Evolutionary conservation across 768 basidiomycete species (phyloP).

Genomic region (Rhodotorula toruloides): DNA sequence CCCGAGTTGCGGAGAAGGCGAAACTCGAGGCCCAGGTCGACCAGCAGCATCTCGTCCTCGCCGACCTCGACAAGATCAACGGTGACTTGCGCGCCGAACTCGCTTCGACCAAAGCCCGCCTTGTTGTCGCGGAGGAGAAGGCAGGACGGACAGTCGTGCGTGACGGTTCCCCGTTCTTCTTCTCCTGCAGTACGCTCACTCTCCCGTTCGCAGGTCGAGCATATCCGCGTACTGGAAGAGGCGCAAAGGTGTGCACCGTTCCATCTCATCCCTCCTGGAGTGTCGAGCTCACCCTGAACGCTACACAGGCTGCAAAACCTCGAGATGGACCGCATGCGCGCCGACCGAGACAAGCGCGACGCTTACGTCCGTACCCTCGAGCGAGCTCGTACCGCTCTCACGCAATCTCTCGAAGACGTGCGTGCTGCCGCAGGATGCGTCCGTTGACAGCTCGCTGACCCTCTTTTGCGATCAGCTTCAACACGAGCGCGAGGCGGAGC

Average conservation of each 20-base stretch:
- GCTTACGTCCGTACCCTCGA: constrained; percentile 34
- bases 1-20: constrained; percentile 32
- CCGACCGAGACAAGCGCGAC: constrained; percentile 30
- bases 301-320: constrained; percentile 26
- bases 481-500: constrained; percentile 33
- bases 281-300: background rate
- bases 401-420: constrained; percentile 33
- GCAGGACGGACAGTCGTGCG: constrained; percentile 50
- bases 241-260: constrained; percentile 34
- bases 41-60: constrained; percentile 44
- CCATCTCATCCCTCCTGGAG: no score
- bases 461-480: constrained; percentile 10
- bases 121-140: constrained; percentile 39
- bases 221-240: constrained; percentile 64
- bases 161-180: no score
- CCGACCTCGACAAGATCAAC: constrained; percentile 51
- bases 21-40: constrained; percentile 48
- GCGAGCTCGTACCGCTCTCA: constrained; percentile 14
- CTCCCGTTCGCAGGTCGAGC: constrained; percentile 57
- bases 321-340: constrained; percentile 32
- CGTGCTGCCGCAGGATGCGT: background rate
- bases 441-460: no score
- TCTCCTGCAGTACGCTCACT: background rate
- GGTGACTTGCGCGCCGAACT: constrained; percentile 47
- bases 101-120: constrained; percentile 42